These are phyloP conservation scores for Chlamydomonas schloesseri DNA, from an alignment of 139 green algal species.

Conservation along the genomic window DNA sequence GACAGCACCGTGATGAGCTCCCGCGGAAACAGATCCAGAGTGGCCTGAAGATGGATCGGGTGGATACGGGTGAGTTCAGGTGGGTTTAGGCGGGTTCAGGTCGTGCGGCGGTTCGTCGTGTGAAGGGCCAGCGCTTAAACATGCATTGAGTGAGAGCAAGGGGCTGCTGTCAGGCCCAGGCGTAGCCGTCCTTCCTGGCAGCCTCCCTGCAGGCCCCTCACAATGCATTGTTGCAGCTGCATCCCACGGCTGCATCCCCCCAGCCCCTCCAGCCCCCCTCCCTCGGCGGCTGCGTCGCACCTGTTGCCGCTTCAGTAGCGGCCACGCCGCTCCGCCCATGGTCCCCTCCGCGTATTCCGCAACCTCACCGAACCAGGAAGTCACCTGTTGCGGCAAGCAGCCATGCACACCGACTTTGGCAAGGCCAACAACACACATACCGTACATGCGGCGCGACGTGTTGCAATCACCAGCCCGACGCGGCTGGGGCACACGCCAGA, in stretches of 20 bases:
- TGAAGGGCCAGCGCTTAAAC: no score
- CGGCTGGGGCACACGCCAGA: not conserved
- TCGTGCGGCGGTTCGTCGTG: no score
- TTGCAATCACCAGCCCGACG: not conserved
- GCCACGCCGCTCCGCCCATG: slow-evolving; percentile 39
- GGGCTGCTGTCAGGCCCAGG: no score
- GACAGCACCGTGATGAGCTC: slow-evolving; percentile 23
- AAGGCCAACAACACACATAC: not conserved
- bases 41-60: not conserved
- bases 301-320: slow-evolving; percentile 7
- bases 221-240: no score
- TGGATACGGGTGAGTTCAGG: not conserved
- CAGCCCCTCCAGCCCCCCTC: no score
- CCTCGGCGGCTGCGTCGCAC: not conserved
- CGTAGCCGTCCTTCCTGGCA: no score
- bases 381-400: slow-evolving; percentile 41
- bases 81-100: not conserved
- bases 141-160: no score
- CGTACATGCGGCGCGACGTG: not conserved
- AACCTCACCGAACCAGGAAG: slow-evolving; percentile 32
- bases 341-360: slow-evolving; percentile 28
- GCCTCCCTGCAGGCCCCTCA: no score
- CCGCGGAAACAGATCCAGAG: not conserved
- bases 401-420: no score
- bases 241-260: no score